phyloP scores from a whole-genome alignment of 2,329 filamentous ascomycete species.

The Penicillium olsonii region DNA sequence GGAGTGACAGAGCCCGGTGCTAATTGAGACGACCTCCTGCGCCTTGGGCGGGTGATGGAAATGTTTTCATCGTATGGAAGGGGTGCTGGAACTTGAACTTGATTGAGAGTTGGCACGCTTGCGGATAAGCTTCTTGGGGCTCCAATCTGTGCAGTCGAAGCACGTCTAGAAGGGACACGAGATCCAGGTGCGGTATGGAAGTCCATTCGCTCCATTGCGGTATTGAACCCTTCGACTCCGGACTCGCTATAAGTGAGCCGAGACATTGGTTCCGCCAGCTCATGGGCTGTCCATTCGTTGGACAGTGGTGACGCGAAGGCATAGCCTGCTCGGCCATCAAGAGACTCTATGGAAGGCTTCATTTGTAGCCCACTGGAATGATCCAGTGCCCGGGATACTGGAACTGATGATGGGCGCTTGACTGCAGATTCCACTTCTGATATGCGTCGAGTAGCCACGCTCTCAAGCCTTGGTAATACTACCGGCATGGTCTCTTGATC shows the following conservation, averaged over 20 bases:
- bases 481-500: slow-evolving; percentile 34
- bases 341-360: slow-evolving; percentile 35
- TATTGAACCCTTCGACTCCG: slow-evolving; percentile 24
- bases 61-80: slow-evolving; percentile 40
- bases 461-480: slow-evolving; percentile 39
- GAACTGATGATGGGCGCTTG: slow-evolving; percentile 26
- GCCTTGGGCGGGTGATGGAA: slow-evolving; percentile 30
- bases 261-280: slow-evolving; percentile 29
- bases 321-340: slow-evolving; percentile 27
- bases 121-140: slow-evolving; percentile 26
- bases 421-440: slow-evolving; percentile 14
- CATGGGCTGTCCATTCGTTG: slow-evolving; percentile 20
- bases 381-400: slow-evolving; percentile 16
- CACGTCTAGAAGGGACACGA: slow-evolving; percentile 25
- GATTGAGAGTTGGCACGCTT: slow-evolving; percentile 28
- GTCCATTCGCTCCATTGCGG: slow-evolving; percentile 21
- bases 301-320: slow-evolving; percentile 32
- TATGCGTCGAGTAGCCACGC: slow-evolving; percentile 30
- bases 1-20: slow-evolving; percentile 13
- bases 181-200: slow-evolving; percentile 28
- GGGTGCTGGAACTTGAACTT: slow-evolving; percentile 24
- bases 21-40: slow-evolving; percentile 12
- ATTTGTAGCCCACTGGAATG: slow-evolving; percentile 22
- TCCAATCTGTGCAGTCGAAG: slow-evolving; percentile 18
- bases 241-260: slow-evolving; percentile 37